Percentiles rank a stretch among this genome's conserved stretches.
Conservation (phyloP, 164 flowering plant species). For the Litsea cubeba region DNA sequence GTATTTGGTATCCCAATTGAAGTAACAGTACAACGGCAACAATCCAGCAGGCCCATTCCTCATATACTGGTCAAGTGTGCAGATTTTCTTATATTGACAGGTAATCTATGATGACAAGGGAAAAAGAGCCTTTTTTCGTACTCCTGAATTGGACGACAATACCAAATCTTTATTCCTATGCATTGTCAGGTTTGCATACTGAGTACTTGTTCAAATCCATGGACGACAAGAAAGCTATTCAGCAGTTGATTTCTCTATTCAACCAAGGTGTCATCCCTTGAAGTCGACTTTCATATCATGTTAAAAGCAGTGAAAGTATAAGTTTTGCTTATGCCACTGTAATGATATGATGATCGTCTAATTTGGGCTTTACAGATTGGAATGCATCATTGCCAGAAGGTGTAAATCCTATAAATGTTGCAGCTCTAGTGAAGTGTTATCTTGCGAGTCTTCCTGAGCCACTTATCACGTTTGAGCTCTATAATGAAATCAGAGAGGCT, state of each 20-base stretch:
- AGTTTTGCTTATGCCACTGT: conserved; percentile 3
- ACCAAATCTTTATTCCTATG: neutral
- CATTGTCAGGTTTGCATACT: conserved; percentile 52
- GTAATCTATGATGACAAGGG: conserved; percentile 27
- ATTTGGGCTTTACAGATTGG: conserved; percentile 41
- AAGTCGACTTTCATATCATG: conserved; percentile 4
- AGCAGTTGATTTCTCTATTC: conserved; percentile 65
- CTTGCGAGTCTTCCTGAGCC: conserved; percentile 95
- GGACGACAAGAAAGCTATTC: conserved; percentile 67
- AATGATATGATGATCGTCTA: neutral
- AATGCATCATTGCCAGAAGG: conserved; percentile 75
- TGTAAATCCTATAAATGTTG: conserved; percentile 58
- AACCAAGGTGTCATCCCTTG: conserved; percentile 63
- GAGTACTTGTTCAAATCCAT: conserved; percentile 65
- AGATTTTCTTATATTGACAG: conserved; percentile 77
- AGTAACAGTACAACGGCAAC: conserved; percentile 70
- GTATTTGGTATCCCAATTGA: conserved; percentile 93
- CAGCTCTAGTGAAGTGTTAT: conserved; percentile 66
- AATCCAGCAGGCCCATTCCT: conserved; percentile 64
- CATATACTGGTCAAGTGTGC: conserved; percentile 74
- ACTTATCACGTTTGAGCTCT: conserved; percentile 64
- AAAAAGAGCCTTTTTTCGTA: neutral
- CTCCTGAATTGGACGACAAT: neutral
- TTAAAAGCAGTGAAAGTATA: neutral
- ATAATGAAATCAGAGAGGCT: conserved; percentile 66